Percentiles rank a stretch among this genome's conserved stretches.
phyloP scores from a whole-genome alignment of 495 filamentous ascomycete genomes.

The Penicillium atrosanguineum region DNA sequence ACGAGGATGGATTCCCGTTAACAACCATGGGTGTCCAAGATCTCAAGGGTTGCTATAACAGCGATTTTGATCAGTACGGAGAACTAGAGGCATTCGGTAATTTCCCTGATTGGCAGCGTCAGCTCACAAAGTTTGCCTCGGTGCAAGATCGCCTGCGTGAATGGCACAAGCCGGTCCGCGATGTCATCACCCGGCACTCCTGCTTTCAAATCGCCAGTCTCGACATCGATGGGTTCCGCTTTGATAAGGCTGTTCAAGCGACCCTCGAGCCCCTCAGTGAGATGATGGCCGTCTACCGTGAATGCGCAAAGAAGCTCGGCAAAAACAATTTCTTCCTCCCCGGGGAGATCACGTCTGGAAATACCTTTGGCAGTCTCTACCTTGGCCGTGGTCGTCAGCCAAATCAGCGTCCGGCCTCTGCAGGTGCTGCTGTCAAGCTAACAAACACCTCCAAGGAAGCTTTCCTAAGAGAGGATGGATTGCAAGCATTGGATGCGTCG shows the following conservation, averaged over 20 bases:
- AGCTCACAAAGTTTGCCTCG: constrained; percentile 40
- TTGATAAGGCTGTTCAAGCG: constrained; percentile 48
- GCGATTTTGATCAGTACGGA: constrained; percentile 44
- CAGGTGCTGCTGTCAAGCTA: constrained; percentile 33
- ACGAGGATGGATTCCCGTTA: constrained; percentile 35
- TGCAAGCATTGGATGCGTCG: constrained; percentile 42
- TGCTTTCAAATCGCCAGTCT: constrained; percentile 42
- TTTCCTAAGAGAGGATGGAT: constrained; percentile 32
- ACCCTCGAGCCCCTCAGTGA: constrained; percentile 46
- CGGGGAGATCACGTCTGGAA: constrained; percentile 45
- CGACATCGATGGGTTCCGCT: constrained; percentile 49
- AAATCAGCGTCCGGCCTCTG: constrained; percentile 27
- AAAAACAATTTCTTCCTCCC: constrained; percentile 51
- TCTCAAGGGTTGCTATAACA: constrained; percentile 35
- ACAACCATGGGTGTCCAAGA: constrained; percentile 2
- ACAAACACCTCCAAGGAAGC: constrained; percentile 28
- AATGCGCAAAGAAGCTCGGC: constrained; percentile 37
- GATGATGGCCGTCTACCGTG: constrained; percentile 36
- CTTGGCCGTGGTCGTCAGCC: constrained; percentile 38
- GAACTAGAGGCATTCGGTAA: constrained; percentile 43
- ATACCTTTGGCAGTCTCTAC: constrained; percentile 36
- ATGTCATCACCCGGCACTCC: constrained; percentile 30
- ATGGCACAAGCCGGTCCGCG: constrained; percentile 35
- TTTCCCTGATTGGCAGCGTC: constrained; percentile 41
- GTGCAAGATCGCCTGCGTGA: constrained; percentile 44